Evolutionary conservation across 1,139 yeast genomes (phyloP).

Genomic region (Debaryomycetaceae sp.): DNA sequence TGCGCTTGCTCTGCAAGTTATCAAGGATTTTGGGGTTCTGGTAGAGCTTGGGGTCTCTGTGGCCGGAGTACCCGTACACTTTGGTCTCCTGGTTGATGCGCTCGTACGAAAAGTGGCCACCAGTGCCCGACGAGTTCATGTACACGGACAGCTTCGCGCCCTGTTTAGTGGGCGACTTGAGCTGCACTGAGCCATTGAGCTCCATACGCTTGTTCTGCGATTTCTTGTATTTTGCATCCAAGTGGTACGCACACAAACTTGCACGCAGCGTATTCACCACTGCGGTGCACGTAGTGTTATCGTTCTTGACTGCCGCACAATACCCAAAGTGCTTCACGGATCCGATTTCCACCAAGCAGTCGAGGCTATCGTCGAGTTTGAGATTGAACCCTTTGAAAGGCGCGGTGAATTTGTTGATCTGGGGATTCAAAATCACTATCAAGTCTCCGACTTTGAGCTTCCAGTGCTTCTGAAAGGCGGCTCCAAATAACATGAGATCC

Average conservation of each 20-base stretch:
- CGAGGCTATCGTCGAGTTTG: slow-evolving; percentile 46
- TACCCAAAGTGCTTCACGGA: slow-evolving; percentile 63
- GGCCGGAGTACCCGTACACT: slow-evolving; percentile 12
- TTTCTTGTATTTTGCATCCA: slow-evolving; percentile 53
- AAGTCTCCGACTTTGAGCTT: slow-evolving; percentile 72
- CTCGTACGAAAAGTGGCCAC: slow-evolving; percentile 8
- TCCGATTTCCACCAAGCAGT: slow-evolving; percentile 70
- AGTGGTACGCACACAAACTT: slow-evolving; percentile 68
- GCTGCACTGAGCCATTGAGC: slow-evolving; percentile 57
- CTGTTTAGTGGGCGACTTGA: slow-evolving; percentile 30
- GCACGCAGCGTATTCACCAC: slow-evolving; percentile 54
- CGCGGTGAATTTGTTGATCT: slow-evolving; percentile 27
- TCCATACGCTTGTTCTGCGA: slow-evolving; percentile 67
- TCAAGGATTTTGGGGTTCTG: slow-evolving; percentile 45
- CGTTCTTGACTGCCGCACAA: slow-evolving; percentile 52
- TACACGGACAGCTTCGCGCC: slow-evolving; percentile 22
- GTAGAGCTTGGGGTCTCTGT: slow-evolving; percentile 23
- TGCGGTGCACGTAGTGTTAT: slow-evolving; percentile 51
- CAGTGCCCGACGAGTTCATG: slow-evolving; percentile 11
- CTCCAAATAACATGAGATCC: slow-evolving; percentile 62
- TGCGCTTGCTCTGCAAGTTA: slow-evolving; percentile 30
- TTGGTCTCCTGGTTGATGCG: slow-evolving; percentile 25
- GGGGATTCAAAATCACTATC: slow-evolving; percentile 73
- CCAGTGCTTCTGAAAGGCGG: slow-evolving; percentile 68
- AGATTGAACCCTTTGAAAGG: slow-evolving; percentile 53